Conservation (phyloP, 768 basidiomycete genomes). For the Psilocybe cyanescens region DNA sequence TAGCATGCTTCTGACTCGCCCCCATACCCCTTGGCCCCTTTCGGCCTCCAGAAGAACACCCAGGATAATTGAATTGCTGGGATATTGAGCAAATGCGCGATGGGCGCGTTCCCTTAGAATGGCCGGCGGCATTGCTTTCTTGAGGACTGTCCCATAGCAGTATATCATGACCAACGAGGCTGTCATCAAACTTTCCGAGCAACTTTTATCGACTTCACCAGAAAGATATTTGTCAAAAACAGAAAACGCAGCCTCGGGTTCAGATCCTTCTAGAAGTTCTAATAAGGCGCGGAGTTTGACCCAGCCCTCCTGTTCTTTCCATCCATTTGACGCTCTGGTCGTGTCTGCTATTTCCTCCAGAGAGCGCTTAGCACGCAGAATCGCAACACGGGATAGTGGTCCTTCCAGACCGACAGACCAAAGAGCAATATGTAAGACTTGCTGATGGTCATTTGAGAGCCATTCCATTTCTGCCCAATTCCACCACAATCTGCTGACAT, state of each 20-base stretch:
- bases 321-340: slow-evolving; percentile 29
- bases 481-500: slow-evolving; percentile 66
- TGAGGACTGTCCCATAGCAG: slow-evolving; percentile 56
- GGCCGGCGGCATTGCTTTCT: slow-evolving; percentile 58
- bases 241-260: slow-evolving; percentile 40
- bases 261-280: slow-evolving; percentile 57
- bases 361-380: slow-evolving; percentile 66
- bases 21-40: slow-evolving; percentile 81
- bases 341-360: slow-evolving; percentile 54
- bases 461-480: slow-evolving; percentile 89
- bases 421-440: slow-evolving; percentile 56
- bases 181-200: slow-evolving; percentile 60
- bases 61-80: slow-evolving; percentile 71
- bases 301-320: slow-evolving; percentile 71
- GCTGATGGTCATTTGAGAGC: slow-evolving; percentile 54
- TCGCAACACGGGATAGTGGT: slow-evolving; percentile 47
- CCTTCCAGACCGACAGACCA: slow-evolving; percentile 58
- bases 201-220: slow-evolving; percentile 23
- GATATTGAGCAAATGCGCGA: slow-evolving; percentile 58
- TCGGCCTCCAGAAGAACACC: slow-evolving; percentile 79
- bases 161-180: slow-evolving; percentile 64
- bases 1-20: slow-evolving; percentile 60
- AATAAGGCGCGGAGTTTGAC: slow-evolving; percentile 65
- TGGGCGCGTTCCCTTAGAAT: slow-evolving; percentile 61
- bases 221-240: slow-evolving; percentile 43